Conservation (phyloP, 192 early-diverging fungal genomes). For the Umbelopsis isabellina region DNA sequence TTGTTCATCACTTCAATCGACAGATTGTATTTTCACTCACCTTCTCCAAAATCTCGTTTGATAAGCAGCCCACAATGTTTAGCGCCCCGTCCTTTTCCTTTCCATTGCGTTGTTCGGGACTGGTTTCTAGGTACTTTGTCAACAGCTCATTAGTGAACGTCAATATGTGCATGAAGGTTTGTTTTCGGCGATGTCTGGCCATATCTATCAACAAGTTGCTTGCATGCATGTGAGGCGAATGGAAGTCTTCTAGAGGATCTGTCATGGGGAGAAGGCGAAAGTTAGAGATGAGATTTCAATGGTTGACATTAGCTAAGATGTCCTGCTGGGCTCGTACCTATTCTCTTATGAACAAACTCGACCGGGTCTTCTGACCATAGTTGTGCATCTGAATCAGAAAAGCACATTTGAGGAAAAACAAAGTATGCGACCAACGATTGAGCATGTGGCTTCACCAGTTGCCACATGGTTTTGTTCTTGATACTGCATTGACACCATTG, state of each 20-base stretch:
- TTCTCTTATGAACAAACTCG: conserved; percentile 86
- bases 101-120: conserved; percentile 65
- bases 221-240: conserved; percentile 70
- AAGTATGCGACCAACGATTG: conserved; percentile 79
- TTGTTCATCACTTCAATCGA: no score
- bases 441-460: conserved; percentile 84
- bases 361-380: conserved; percentile 93
- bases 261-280: conserved; percentile 17
- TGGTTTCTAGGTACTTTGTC: conserved; percentile 61
- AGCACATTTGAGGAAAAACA: conserved; percentile 92
- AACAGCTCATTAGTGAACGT: conserved; percentile 77
- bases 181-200: conserved; percentile 72
- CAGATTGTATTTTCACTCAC: no score
- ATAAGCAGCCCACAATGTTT: conserved; percentile 78
- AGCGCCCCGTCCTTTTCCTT: conserved; percentile 90
- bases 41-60: conserved; percentile 63
- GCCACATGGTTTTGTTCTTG: conserved; percentile 90
- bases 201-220: conserved; percentile 78
- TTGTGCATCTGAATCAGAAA: conserved; percentile 79
- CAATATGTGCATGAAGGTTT: conserved; percentile 81
- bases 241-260: conserved; percentile 85
- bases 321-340: conserved; percentile 40
- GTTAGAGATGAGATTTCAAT: background rate
- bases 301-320: background rate
- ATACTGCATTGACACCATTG: conserved; percentile 49